A percentile compares a stretch with the other conserved stretches of the same genome.
Conservation (phyloP, 1,139 yeast species). For the Sugiyamaella japonica region DNA sequence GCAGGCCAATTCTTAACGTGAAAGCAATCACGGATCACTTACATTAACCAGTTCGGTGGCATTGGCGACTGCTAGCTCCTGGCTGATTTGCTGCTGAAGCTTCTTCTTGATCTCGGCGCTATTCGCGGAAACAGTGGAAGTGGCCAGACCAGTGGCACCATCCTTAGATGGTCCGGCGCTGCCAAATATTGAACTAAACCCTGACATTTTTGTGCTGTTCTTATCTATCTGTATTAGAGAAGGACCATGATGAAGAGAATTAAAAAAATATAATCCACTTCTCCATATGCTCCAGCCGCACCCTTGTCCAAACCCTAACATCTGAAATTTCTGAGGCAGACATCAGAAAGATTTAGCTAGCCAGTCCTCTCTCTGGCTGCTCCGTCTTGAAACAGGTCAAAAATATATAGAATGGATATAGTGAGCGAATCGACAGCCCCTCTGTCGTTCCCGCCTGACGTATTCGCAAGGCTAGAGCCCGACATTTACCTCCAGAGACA, state of each 20-base stretch:
- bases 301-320: conserved; percentile 2
- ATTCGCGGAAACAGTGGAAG: conserved; percentile 37
- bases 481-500: conserved; percentile 81
- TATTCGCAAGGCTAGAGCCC: conserved; percentile 82
- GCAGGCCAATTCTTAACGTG: no score
- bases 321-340: conserved; percentile 9
- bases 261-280: not conserved
- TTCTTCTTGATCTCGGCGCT: conserved; percentile 52
- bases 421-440: conserved; percentile 28
- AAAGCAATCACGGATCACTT: conserved; percentile 23
- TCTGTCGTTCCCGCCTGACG: conserved; percentile 72
- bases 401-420: not conserved
- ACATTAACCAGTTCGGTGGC: conserved; percentile 80
- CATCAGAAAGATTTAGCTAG: not conserved
- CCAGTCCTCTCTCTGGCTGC: not conserved
- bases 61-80: conserved; percentile 84
- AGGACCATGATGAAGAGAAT: not conserved
- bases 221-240: no score
- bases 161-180: conserved; percentile 34
- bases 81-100: conserved; percentile 70
- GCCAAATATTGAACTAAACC: conserved; percentile 46
- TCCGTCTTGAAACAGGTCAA: not conserved
- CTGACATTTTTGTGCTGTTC: conserved; percentile 27
- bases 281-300: not conserved
- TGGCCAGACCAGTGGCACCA: conserved; percentile 33